phyloP scores from a whole-genome alignment of 306 rosid genomes.

The Gleditsia sinensis region DNA sequence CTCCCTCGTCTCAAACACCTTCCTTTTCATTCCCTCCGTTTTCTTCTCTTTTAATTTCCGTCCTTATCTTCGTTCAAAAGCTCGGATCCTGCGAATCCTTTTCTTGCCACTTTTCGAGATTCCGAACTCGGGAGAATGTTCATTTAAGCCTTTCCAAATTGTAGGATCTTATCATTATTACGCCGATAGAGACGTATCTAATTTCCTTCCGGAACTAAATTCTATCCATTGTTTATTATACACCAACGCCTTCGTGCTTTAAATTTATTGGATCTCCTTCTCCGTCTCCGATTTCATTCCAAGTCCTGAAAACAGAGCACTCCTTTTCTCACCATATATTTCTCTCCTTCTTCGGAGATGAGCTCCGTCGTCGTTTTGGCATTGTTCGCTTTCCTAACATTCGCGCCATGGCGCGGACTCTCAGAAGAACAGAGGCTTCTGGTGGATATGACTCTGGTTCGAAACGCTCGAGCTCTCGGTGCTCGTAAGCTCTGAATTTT shows the following conservation, averaged over 20 bases:
- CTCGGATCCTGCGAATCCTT: slow-evolving; percentile 8
- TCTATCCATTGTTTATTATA: slow-evolving; percentile 29
- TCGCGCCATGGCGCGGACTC: slow-evolving; percentile 39
- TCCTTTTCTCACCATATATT: slow-evolving; percentile 5
- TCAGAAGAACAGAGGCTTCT: slow-evolving; percentile 49
- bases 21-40: neutral
- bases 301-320: slow-evolving; percentile 20
- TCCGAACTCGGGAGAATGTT: neutral
- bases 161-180: neutral
- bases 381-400: slow-evolving; percentile 30
- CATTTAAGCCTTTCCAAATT: slow-evolving; percentile 1
- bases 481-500: slow-evolving; percentile 65
- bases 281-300: neutral
- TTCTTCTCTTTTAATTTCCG: neutral
- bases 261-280: neutral
- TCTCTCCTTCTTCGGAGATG: slow-evolving; percentile 12
- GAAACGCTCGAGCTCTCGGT: slow-evolving; percentile 53
- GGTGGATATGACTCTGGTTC: slow-evolving; percentile 76
- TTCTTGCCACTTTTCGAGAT: neutral
- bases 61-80: neutral
- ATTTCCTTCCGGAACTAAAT: neutral
- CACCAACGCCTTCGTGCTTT: no score
- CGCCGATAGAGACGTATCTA: neutral
- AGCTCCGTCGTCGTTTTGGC: slow-evolving; percentile 36
- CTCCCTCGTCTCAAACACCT: neutral